These are phyloP conservation scores for Daldinia childiae DNA, from an alignment of 495 filamentous ascomycete genomes.

Conservation along the genomic window DNA sequence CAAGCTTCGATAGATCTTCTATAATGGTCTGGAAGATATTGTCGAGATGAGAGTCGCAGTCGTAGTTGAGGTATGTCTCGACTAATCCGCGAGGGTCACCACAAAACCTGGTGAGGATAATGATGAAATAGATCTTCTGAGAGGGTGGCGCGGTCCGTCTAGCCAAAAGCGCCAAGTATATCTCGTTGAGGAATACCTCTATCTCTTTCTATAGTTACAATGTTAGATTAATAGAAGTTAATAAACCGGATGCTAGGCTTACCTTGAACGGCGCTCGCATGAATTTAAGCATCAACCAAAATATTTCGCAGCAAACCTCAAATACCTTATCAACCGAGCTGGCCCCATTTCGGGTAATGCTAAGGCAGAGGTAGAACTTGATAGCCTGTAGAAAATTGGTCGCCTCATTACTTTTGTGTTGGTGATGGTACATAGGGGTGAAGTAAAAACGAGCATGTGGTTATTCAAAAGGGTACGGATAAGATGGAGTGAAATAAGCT, in stretches of 20 bases:
- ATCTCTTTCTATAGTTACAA: slow-evolving; percentile 80
- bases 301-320: slow-evolving; percentile 96
- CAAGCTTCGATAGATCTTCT: slow-evolving; percentile 88
- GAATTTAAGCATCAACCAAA: slow-evolving; percentile 94
- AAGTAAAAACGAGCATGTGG: slow-evolving; percentile 85
- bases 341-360: slow-evolving; percentile 91
- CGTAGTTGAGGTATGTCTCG: slow-evolving; percentile 98
- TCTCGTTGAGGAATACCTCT: slow-evolving; percentile 97
- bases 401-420: slow-evolving; percentile 83
- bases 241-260: slow-evolving; percentile 17
- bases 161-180: slow-evolving; percentile 93
- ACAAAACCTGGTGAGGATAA: slow-evolving; percentile 81
- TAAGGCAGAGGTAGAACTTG: slow-evolving; percentile 94
- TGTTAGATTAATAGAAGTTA: slow-evolving; percentile 25
- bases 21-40: slow-evolving; percentile 97
- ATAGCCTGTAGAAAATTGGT: slow-evolving; percentile 94
- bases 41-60: slow-evolving; percentile 93
- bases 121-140: slow-evolving; percentile 92
- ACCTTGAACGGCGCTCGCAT: slow-evolving; percentile 95
- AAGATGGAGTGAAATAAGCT: slow-evolving; percentile 91
- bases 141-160: slow-evolving; percentile 83
- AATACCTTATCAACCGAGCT: slow-evolving; percentile 92
- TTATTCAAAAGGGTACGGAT: slow-evolving; percentile 95
- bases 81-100: slow-evolving; percentile 89
- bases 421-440: slow-evolving; percentile 86